Evolutionary conservation across 2,329 filamentous ascomycete genomes (phyloP).

Genomic region (Plectosphaerella cucumerina): DNA sequence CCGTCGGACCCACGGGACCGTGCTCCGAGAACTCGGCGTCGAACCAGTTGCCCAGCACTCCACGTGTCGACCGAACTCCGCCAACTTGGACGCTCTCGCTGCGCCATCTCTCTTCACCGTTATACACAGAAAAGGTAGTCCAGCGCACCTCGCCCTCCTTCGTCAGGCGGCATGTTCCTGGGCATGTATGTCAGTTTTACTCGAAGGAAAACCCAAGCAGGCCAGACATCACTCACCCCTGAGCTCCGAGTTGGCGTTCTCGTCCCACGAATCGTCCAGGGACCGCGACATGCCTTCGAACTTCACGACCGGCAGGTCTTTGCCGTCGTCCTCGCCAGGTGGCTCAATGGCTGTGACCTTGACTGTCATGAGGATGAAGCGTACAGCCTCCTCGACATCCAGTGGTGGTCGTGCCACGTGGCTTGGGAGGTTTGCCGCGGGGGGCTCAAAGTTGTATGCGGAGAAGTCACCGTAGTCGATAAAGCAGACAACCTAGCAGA

Average conservation of each 20-base stretch:
- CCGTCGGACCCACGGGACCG: slow-evolving; percentile 70
- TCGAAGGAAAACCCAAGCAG: background rate
- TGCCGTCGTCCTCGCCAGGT: slow-evolving; percentile 53
- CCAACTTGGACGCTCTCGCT: slow-evolving; percentile 74
- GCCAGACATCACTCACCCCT: slow-evolving; percentile 44
- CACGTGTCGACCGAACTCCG: slow-evolving; percentile 58
- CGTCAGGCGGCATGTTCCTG: slow-evolving; percentile 61
- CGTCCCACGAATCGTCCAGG: slow-evolving; percentile 61
- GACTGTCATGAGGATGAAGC: slow-evolving; percentile 66
- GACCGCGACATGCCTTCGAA: slow-evolving; percentile 61
- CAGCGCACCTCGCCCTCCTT: slow-evolving; percentile 69
- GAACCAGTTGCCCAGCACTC: slow-evolving; percentile 74
- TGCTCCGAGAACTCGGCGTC: slow-evolving; percentile 66
- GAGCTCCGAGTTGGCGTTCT: slow-evolving; percentile 63
- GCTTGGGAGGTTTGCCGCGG: slow-evolving; percentile 13
- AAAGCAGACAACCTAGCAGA: slow-evolving; percentile 41
- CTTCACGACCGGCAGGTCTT: slow-evolving; percentile 59
- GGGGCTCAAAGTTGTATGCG: slow-evolving; percentile 61
- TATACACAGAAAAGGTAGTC: slow-evolving; percentile 63
- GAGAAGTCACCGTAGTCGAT: slow-evolving; percentile 70
- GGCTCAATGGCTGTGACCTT: slow-evolving; percentile 56
- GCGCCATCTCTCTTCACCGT: slow-evolving; percentile 68
- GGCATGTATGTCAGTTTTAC: too few species aligned
- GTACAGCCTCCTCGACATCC: slow-evolving; percentile 60
- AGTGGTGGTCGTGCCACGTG: slow-evolving; percentile 46